Conservation (phyloP, 108 stramenopile species). For the Skeletonema costatum region DNA sequence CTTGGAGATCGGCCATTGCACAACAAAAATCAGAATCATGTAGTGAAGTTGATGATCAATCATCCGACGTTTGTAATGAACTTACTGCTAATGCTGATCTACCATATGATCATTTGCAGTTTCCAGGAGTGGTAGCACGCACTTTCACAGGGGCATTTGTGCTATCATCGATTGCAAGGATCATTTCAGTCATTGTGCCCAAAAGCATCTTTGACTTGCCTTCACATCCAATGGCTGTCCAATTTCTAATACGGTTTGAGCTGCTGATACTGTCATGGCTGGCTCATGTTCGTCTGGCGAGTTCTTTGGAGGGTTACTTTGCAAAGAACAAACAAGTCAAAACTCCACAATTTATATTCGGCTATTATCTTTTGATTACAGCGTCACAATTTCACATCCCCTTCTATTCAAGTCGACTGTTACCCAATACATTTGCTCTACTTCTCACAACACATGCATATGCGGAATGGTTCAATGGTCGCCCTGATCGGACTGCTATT, state of each 20-base stretch:
- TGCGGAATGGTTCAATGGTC: slow-evolving; percentile 66
- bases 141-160: slow-evolving; percentile 78
- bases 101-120: slow-evolving; percentile 79
- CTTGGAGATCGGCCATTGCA: slow-evolving; percentile 25
- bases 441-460: slow-evolving; percentile 66
- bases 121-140: slow-evolving; percentile 77
- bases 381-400: slow-evolving; percentile 94
- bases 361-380: slow-evolving; percentile 74
- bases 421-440: slow-evolving; percentile 97
- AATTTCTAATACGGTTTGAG: slow-evolving; percentile 66
- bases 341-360: slow-evolving; percentile 12
- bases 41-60: neutral
- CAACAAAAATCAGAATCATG: neutral
- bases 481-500: slow-evolving; percentile 48
- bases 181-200: slow-evolving; percentile 41
- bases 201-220: slow-evolving; percentile 48
- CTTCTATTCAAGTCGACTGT: slow-evolving; percentile 94
- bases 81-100: slow-evolving; percentile 11
- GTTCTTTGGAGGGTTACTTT: slow-evolving; percentile 42
- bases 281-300: slow-evolving; percentile 69
- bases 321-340: neutral
- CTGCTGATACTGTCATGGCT: slow-evolving; percentile 51
- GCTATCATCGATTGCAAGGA: slow-evolving; percentile 48
- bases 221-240: slow-evolving; percentile 58
- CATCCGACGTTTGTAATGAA: neutral